These are phyloP conservation scores for Penicillium bialowiezense DNA, from an alignment of 495 filamentous ascomycete species.

Conservation along the genomic window DNA sequence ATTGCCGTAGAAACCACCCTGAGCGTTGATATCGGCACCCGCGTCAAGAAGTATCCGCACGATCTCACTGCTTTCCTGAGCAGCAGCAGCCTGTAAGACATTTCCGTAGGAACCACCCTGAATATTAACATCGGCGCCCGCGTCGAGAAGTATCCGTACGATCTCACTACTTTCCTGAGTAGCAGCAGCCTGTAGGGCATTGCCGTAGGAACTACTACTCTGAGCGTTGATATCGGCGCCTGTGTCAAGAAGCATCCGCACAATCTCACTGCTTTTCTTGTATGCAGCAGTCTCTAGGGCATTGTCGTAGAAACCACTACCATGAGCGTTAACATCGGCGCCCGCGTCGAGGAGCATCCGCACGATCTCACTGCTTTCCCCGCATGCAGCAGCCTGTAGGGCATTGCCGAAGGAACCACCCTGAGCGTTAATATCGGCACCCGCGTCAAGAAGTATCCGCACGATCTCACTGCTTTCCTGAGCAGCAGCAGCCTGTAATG, in stretches of 20 bases:
- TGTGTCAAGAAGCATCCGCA: not conserved
- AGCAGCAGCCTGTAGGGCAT: not conserved
- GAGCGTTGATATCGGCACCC: not conserved
- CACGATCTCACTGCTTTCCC: not conserved
- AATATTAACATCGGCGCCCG: not conserved
- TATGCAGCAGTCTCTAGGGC: not conserved
- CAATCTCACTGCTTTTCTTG: not conserved
- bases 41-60: not conserved
- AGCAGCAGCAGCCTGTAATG: not conserved
- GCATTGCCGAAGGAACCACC: not conserved
- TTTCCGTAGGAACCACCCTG: not conserved
- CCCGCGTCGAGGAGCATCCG: not conserved
- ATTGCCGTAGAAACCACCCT: not conserved
- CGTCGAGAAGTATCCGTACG: not conserved
- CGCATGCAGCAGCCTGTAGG: not conserved
- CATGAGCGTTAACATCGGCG: slow-evolving; percentile 1
- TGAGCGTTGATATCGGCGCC: not conserved
- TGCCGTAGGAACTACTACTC: not conserved
- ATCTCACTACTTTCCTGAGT: not conserved
- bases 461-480: not conserved
- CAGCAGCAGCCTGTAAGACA: not conserved
- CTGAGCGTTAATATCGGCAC: not conserved
- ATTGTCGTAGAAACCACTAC: not conserved
- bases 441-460: slow-evolving; percentile 1
- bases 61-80: not conserved